phyloP scores from a whole-genome alignment of 331 rosid species.

The Stylosanthes scabra region DNA sequence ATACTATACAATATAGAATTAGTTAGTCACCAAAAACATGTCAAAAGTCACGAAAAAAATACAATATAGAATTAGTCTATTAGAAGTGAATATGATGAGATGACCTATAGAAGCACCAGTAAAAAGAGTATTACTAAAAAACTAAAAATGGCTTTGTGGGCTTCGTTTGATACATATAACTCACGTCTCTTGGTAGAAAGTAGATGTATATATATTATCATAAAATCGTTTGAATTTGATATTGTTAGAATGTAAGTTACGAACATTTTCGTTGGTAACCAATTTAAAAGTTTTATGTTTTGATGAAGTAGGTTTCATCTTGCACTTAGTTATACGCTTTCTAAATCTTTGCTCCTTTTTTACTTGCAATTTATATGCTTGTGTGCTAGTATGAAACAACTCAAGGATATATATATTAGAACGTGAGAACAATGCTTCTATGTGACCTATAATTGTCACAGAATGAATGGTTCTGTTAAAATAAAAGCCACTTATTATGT shows the following conservation, averaged over 20 bases:
- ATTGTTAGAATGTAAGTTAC: not conserved
- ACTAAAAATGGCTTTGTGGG: not conserved
- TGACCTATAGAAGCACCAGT: not conserved
- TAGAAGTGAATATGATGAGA: not conserved
- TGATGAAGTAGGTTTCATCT: not conserved
- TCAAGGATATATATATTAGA: constrained; percentile 7
- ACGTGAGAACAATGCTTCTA: not conserved
- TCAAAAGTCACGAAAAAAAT: no score
- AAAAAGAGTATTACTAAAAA: no score
- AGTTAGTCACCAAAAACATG: not conserved
- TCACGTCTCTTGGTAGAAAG: not conserved
- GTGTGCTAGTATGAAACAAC: not conserved
- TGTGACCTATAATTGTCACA: not conserved
- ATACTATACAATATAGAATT: not conserved
- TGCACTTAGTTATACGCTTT: not conserved
- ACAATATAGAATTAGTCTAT: not conserved
- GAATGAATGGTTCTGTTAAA: constrained; percentile 10
- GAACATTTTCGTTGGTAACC: constrained; percentile 7
- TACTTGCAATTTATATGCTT: not conserved
- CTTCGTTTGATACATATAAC: not conserved
- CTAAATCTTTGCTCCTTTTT: not conserved
- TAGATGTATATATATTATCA: not conserved
- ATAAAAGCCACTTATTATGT: constrained; percentile 32
- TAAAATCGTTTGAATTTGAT: constrained; percentile 6
- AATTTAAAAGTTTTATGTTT: not conserved